Percentiles rank a stretch among this genome's conserved stretches.
These are phyloP conservation scores for Amaranthus tricolor DNA, from an alignment of 179 eudicot genomes.

Conservation along the genomic window DNA sequence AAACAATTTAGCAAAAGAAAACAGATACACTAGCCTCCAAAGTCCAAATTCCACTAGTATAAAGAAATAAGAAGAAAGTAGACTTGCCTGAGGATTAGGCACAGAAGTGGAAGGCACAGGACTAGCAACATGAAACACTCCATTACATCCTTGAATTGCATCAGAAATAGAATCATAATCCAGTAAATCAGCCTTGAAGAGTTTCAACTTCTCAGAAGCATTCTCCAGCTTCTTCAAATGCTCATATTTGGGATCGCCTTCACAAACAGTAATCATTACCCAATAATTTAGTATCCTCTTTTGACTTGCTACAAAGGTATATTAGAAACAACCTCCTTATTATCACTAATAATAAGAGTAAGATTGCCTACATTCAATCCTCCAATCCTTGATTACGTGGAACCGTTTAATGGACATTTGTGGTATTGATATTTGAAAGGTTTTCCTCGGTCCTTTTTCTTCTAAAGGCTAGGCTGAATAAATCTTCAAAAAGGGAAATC, in stretches of 20 bases:
- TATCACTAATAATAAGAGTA: too few species aligned
- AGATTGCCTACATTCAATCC: too few species aligned
- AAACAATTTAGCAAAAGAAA: too few species aligned
- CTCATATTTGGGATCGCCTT: constrained; percentile 65
- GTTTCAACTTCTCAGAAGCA: constrained; percentile 58
- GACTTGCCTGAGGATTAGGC: constrained; percentile 72
- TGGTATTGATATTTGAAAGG: too few species aligned
- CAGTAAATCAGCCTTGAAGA: constrained; percentile 61
- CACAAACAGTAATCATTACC: constrained; percentile 8
- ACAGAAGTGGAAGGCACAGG: constrained; percentile 70
- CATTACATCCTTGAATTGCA: constrained; percentile 57
- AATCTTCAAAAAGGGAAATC: too few species aligned
- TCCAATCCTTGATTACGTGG: too few species aligned
- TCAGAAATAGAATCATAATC: constrained; percentile 50
- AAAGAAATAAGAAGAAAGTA: not conserved
- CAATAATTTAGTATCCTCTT: not conserved
- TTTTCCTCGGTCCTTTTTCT: too few species aligned
- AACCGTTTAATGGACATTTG: too few species aligned
- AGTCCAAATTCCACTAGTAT: not conserved
- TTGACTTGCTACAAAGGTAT: too few species aligned
- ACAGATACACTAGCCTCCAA: too few species aligned
- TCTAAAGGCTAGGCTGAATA: too few species aligned
- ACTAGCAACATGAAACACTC: constrained; percentile 78
- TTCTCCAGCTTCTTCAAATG: constrained; percentile 56
- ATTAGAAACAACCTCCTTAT: too few species aligned